Evolutionary conservation across 129 eudicot genomes (phyloP).

Genomic region (Flaveria trinervia): DNA sequence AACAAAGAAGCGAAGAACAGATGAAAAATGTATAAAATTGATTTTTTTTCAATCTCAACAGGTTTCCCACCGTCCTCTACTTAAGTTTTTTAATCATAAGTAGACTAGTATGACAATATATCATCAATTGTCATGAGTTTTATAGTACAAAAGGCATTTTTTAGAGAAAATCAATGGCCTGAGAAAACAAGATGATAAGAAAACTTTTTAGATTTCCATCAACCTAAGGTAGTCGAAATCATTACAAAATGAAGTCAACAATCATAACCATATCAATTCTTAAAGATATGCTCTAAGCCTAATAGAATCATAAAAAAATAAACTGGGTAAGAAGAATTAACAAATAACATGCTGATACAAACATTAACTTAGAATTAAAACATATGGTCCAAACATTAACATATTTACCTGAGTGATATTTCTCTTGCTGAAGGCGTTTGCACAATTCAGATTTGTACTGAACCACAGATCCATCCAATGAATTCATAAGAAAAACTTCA

Average conservation of each 20-base stretch:
- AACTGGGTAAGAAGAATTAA: not conserved
- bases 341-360: not conserved
- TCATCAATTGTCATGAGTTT: too few relatives aligned
- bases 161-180: too few relatives aligned
- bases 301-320: not conserved
- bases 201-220: too few relatives aligned
- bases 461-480: constrained; percentile 79
- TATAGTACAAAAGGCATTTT: too few relatives aligned
- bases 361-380: not conserved
- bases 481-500: constrained; percentile 91
- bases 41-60: too few relatives aligned
- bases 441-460: constrained; percentile 76
- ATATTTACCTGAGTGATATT: constrained; percentile 72
- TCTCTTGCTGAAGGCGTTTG: constrained; percentile 75
- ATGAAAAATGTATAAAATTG: too few relatives aligned
- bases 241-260: not conserved
- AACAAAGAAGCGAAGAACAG: too few relatives aligned
- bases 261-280: not conserved
- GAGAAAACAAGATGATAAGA: too few relatives aligned
- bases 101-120: too few relatives aligned
- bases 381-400: not conserved
- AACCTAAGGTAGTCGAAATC: too few relatives aligned
- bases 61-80: too few relatives aligned
- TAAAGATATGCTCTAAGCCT: not conserved
- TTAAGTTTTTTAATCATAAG: too few relatives aligned